These are phyloP conservation scores for Croton setiger DNA, from an alignment of 441 rosid genomes.

Conservation along the genomic window DNA sequence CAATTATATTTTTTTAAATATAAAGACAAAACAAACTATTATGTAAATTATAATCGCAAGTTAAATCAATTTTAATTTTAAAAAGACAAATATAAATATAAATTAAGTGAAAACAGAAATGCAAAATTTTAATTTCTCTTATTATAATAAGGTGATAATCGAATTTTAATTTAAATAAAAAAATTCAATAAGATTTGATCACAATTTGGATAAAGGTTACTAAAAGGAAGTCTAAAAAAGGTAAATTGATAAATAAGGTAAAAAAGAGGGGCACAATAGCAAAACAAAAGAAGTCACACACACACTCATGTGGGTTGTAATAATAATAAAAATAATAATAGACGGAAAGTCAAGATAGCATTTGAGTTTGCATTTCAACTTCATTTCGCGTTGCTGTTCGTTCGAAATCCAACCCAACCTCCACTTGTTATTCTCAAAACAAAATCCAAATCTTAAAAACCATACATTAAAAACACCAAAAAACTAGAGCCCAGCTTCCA, in stretches of 20 bases:
- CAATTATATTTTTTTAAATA: no score
- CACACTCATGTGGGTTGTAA: neutral
- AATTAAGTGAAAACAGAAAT: no score
- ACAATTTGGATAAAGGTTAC: no score
- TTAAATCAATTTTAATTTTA: no score
- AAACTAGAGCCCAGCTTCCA: slow-evolving; percentile 5
- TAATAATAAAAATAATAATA: no score
- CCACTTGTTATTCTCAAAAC: neutral
- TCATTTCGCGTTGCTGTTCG: slow-evolving; percentile 32
- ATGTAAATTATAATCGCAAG: no score
- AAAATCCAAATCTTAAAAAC: neutral
- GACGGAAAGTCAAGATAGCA: neutral
- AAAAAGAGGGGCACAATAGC: neutral
- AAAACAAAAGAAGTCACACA: neutral
- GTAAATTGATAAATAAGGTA: neutral
- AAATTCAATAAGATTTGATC: no score
- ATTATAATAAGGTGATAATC: no score
- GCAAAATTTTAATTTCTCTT: no score
- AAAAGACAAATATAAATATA: no score
- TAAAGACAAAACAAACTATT: no score
- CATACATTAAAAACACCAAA: neutral
- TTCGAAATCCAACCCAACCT: slow-evolving; percentile 23
- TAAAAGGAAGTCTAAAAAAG: neutral
- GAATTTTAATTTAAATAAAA: no score
- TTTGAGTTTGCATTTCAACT: slow-evolving; percentile 32